Evolutionary conservation across 2,329 filamentous ascomycete species (phyloP), one percentile per base, ranked within the genome.

Genomic region (Kalmusia sp.): DNA sequence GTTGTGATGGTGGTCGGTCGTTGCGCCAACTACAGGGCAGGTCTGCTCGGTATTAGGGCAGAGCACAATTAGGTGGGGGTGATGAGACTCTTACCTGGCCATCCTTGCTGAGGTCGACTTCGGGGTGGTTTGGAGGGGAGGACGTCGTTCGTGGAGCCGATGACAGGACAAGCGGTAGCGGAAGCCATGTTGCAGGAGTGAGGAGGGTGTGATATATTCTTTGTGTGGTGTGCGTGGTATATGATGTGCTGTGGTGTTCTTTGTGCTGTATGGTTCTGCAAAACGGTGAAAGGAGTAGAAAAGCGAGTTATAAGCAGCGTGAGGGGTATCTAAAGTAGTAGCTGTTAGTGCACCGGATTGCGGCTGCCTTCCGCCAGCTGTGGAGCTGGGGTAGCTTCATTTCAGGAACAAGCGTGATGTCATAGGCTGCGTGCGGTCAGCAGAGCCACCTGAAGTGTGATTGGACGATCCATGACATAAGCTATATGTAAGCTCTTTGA

Each of bases 11-110:
- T 79, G 77, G 51, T 72, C 70, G 47, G 77, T 76, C 35, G 70
- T 78, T 38, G 77, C 77, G 58, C 77, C 77, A 50, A 77, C 77
- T 6, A 79, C 66, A 0, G 77, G 77, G 69, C 77, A 79, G 59
- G 74, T 67, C 37, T 27, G 17, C 6, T 7, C 14, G 12, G 21
- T 17, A n/a, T 49, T 17, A 49, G 35, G 11, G 24, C 6, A 6
- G 2, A 33, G 27, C 41, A 33, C 33, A 7, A 7, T n/a, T 35
- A 19, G 25, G 14, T 28, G 22, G 12, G 21, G 22, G 6, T 33
- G 6, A 7, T 12, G 4, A 9, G 37, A 15, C 4, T 31, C 21
- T n/a, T 51, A 55, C 52, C 25, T 77, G 76, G 38, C 77, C 77
- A 27, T 76, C 71, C 53, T 76, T 68, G 49, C 61, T 52, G 33